Evolutionary conservation across 345 rosid genomes (phyloP), one percentile per base, ranked within the genome.

Genomic region (Chamaenerion angustifolium): DNA sequence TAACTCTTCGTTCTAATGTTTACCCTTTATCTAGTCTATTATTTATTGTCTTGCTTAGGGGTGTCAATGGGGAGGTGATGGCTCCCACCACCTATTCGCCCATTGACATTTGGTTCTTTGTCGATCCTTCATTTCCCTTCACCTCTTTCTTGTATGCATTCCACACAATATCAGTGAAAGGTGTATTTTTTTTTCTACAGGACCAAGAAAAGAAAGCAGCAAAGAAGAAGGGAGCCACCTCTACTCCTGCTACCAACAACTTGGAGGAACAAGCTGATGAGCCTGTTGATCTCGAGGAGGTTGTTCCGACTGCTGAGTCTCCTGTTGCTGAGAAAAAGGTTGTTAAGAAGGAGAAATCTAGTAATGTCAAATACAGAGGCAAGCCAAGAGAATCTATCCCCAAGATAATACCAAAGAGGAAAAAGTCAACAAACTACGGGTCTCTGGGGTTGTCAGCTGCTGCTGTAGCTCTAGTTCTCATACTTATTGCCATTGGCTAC

Each of bases 151-250:
- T n/a, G n/a, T n/a, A n/a, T n/a, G 25, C 25, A n/a, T n/a, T n/a
- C 25, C 37, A 31, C 37, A 31, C 37, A 31, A 31, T 5, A 31
- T 31, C 7, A 8, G 8, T 31, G 37, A 31, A 31, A 31, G 37
- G 19, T 54, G 1, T n/a, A n/a, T n/a, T n/a, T 0, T 42, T 31
- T 50, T 44, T 8, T 15, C 16, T 55, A 45, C 95, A 92, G 98
- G 96, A 78, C n/a, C 85, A 68, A 27, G 96, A 84, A 66, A 92
- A 77, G 89, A 82, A 78, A 46, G 72, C 37, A 8, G 37, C 78
- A 43, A 92, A 80, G 82, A 86, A 80, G 86, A 83, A 81, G 62
- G 76, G 73, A 5, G 71, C 61, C 40, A 57, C 63, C 44, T 58
- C 71, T 21, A 37, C 51, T 43, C 43, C 70, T 55, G 67, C 51